Percentiles rank a stretch among this genome's conserved stretches.
Evolutionary conservation across 2,329 filamentous ascomycete genomes (phyloP).

Genomic region (Ceratocystis harringtonii): DNA sequence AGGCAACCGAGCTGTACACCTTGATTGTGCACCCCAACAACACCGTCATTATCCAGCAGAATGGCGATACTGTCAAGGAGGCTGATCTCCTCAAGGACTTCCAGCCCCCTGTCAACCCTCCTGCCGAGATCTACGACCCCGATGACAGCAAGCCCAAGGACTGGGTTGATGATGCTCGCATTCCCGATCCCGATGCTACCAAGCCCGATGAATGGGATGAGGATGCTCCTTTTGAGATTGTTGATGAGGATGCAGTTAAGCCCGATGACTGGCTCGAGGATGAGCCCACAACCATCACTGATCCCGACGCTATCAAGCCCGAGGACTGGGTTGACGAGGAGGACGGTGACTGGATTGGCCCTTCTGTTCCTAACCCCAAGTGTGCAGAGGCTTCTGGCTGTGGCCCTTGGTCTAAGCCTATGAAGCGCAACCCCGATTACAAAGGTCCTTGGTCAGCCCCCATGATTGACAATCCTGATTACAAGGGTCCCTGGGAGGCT

Average conservation of each 20-base stretch:
- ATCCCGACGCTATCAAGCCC: slow-evolving; percentile 92
- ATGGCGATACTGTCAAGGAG: slow-evolving; percentile 75
- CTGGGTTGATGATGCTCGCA: slow-evolving; percentile 90
- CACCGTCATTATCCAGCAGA: slow-evolving; percentile 82
- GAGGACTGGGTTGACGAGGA: slow-evolving; percentile 99
- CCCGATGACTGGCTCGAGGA: slow-evolving; percentile 94
- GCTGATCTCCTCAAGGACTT: slow-evolving; percentile 93
- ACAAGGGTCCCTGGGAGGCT: slow-evolving; percentile 92
- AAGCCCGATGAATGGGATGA: slow-evolving; percentile 99
- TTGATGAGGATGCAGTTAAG: slow-evolving; percentile 80
- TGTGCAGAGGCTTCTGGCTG: slow-evolving; percentile 87
- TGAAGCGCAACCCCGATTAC: slow-evolving; percentile 90
- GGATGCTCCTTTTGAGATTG: slow-evolving; percentile 90
- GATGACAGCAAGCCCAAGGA: slow-evolving; percentile 87
- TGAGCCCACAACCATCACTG: slow-evolving; percentile 67
- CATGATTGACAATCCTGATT: slow-evolving; percentile 89
- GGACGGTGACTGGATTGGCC: slow-evolving; percentile 92
- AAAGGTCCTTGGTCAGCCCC: slow-evolving; percentile 98
- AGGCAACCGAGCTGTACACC: slow-evolving; percentile 90
- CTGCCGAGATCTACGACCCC: slow-evolving; percentile 84
- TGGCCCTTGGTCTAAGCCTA: slow-evolving; percentile 79
- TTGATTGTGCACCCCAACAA: slow-evolving; percentile 94
- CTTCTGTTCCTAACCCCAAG: slow-evolving; percentile 88
- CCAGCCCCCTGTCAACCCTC: slow-evolving; percentile 79
- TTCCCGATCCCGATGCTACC: slow-evolving; percentile 77